phyloP scores from a whole-genome alignment of 2,329 filamentous ascomycete species.

The Phialocephala subalpina region DNA sequence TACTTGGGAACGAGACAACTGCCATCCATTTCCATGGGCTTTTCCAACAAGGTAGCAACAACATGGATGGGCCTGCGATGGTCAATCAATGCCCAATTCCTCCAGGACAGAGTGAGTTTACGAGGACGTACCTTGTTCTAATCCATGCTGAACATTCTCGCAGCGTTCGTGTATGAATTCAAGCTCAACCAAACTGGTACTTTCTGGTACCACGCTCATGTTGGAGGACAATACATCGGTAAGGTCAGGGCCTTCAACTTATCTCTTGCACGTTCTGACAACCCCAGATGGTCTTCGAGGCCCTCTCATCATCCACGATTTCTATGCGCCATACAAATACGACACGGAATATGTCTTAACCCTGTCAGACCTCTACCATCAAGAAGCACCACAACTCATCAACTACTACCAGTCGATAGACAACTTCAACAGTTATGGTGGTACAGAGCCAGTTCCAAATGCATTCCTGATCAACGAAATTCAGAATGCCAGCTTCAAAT shows the following conservation, averaged over 20 bases:
- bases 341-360: slow-evolving; percentile 57
- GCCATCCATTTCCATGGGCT: not conserved
- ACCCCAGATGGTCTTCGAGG: not conserved
- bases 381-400: slow-evolving; percentile 42
- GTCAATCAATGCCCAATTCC: not conserved
- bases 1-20: not conserved
- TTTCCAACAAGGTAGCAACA: not conserved
- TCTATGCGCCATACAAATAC: slow-evolving; percentile 55
- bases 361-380: slow-evolving; percentile 64
- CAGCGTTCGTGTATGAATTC: not conserved
- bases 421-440: slow-evolving; percentile 46
- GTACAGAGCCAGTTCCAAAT: slow-evolving; percentile 30
- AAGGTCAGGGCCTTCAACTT: not conserved
- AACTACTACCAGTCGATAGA: slow-evolving; percentile 27
- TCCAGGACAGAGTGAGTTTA: not conserved
- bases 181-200: not conserved
- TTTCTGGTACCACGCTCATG: not conserved
- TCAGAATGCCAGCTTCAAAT: slow-evolving; percentile 32
- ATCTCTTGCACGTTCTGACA: not conserved
- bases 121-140: not conserved
- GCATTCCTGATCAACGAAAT: slow-evolving; percentile 29
- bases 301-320: slow-evolving; percentile 56
- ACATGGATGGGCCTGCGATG: not conserved
- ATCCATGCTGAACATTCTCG: no score
- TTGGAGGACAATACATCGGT: slow-evolving; percentile 4